These are phyloP conservation scores for Candolleomyces aberdarensis DNA, from an alignment of 768 basidiomycete genomes.

Conservation along the genomic window DNA sequence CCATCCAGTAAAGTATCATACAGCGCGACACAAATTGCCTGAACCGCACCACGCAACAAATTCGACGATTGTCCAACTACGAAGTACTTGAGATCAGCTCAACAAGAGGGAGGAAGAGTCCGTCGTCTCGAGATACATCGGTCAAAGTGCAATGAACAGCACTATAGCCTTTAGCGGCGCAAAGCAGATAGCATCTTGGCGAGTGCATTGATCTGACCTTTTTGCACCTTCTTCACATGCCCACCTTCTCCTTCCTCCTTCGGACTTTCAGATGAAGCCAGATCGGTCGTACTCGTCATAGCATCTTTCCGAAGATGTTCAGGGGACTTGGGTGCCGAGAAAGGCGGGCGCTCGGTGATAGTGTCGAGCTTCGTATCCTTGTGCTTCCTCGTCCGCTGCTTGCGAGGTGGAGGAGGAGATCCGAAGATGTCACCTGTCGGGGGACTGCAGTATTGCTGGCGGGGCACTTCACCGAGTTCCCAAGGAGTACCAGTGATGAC, in stretches of 20 bases:
- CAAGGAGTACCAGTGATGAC: constrained; percentile 78
- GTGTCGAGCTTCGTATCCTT: constrained; percentile 70
- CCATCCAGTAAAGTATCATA: constrained; percentile 44
- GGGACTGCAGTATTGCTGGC: constrained; percentile 50
- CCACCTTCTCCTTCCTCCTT: constrained; percentile 45
- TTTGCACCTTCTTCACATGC: constrained; percentile 71
- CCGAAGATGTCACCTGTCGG: constrained; percentile 55
- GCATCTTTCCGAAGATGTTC: constrained; percentile 58
- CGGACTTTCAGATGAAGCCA: constrained; percentile 32
- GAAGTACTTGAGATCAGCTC: constrained; percentile 6
- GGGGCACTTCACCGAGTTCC: constrained; percentile 68
- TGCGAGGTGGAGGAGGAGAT: constrained; percentile 51
- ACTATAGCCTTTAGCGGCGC: constrained; percentile 45
- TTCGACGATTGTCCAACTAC: constrained; percentile 1
- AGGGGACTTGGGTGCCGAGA: constrained; percentile 33
- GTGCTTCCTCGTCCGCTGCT: constrained; percentile 62
- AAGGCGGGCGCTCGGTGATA: constrained; percentile 63
- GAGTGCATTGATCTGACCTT: constrained; percentile 84
- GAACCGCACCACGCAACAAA: constrained; percentile 28
- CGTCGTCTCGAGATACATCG: constrained; percentile 11
- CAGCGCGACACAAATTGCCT: constrained; percentile 38
- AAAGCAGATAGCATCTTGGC: constrained; percentile 90
- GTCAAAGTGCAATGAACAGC: neutral
- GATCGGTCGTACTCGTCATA: constrained; percentile 73
- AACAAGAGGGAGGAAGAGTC: constrained; percentile 11